A percentile compares a stretch with the other conserved stretches of the same genome.
Conservation (phyloP, 345 rosid species). For the Psidium guajava region DNA sequence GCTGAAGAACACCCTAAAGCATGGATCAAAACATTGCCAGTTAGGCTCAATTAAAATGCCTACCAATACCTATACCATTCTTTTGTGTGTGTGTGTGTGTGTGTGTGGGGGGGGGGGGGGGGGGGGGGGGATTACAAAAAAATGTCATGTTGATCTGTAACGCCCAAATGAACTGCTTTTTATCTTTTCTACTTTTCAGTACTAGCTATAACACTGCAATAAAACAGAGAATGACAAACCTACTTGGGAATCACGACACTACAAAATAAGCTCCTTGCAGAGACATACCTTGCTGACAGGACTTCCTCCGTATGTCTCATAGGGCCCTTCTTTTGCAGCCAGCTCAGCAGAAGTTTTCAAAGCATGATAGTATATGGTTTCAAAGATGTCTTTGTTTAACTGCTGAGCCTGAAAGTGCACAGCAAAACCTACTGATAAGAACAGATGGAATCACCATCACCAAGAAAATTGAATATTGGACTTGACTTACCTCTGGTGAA, state of each 20-base stretch:
- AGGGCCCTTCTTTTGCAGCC: conserved; percentile 63
- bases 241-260: background rate
- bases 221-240: background rate
- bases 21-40: background rate
- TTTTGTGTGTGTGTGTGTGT: no score
- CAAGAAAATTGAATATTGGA: background rate
- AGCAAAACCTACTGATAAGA: background rate
- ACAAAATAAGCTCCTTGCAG: background rate
- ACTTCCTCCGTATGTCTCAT: conserved; percentile 70
- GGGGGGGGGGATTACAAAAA: no score
- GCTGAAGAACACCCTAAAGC: conserved; percentile 80
- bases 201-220: background rate
- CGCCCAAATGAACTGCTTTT: background rate
- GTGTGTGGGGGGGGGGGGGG: no score
- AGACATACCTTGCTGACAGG: conserved; percentile 85
- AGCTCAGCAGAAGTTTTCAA: conserved; percentile 62
- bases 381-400: conserved; percentile 84
- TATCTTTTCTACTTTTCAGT: background rate
- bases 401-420: conserved; percentile 55
- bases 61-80: background rate
- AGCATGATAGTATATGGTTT: conserved; percentile 81
- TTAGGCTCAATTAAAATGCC: background rate
- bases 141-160: background rate
- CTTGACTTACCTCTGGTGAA: conserved; percentile 57
- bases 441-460: background rate